Conservation (phyloP, 305 asterid species). For the Caryopteris hybrid region DNA sequence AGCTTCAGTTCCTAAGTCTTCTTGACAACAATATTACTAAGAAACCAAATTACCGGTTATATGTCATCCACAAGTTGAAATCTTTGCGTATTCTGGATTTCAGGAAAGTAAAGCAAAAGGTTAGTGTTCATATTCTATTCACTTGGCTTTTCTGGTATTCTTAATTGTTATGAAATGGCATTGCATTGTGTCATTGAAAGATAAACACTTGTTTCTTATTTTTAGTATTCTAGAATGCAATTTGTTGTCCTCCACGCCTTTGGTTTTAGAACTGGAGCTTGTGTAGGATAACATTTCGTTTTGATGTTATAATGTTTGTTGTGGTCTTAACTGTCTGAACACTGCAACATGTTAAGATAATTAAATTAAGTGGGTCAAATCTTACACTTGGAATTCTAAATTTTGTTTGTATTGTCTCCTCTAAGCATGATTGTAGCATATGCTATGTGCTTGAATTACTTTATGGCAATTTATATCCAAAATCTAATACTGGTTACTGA, state of each 20-base stretch:
- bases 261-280: not conserved
- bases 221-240: not conserved
- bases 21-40: slow-evolving; percentile 87
- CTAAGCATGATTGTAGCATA: not conserved
- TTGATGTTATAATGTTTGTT: not conserved
- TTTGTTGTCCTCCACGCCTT: not conserved
- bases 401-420: not conserved
- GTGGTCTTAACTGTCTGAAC: not conserved
- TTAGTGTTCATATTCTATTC: slow-evolving; percentile 27
- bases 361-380: not conserved
- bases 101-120: slow-evolving; percentile 93
- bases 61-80: slow-evolving; percentile 92
- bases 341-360: not conserved
- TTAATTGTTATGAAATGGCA: not conserved
- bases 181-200: not conserved
- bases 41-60: slow-evolving; percentile 93
- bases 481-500: not conserved
- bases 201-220: not conserved
- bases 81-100: slow-evolving; percentile 80
- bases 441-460: not conserved
- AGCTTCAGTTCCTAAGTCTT: slow-evolving; percentile 86
- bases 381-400: not conserved
- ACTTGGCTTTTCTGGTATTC: not conserved
- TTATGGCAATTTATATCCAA: not conserved
- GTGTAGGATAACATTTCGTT: not conserved